Conservation (phyloP, 75 land plant genomes). For the Pinus tabuliformis region DNA sequence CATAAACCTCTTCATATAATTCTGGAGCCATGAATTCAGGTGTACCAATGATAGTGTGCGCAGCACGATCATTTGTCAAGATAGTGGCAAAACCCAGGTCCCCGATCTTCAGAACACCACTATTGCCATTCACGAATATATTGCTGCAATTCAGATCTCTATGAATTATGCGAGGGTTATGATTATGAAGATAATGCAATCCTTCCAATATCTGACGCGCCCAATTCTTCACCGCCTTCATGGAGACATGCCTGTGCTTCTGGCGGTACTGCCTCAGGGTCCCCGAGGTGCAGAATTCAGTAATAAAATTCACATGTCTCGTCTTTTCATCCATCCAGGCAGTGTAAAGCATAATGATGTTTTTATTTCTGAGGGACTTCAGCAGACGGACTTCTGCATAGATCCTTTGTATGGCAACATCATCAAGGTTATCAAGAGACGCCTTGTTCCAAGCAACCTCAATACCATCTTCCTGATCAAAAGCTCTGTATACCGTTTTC, state of each 20-base stretch:
- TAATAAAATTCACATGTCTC: conserved; percentile 64
- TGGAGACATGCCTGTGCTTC: conserved; percentile 66
- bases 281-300: conserved; percentile 81
- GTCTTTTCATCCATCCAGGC: conserved; percentile 50
- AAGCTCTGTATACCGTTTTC: conserved; percentile 75
- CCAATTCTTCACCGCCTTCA: conserved; percentile 80
- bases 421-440: conserved; percentile 27
- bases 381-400: conserved; percentile 52
- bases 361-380: conserved; percentile 30
- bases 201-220: conserved; percentile 64
- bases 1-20: conserved; percentile 75
- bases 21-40: conserved; percentile 95
- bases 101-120: conserved; percentile 73
- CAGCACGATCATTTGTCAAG: conserved; percentile 40
- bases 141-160: conserved; percentile 83
- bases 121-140: conserved; percentile 80
- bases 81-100: conserved; percentile 69
- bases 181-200: conserved; percentile 67
- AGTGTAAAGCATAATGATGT: conserved; percentile 47
- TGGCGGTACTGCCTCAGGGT: conserved; percentile 66
- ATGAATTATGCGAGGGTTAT: conserved; percentile 81
- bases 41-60: conserved; percentile 70
- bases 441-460: conserved; percentile 92
- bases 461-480: conserved; percentile 72
- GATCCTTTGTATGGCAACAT: conserved; percentile 32